Evolutionary conservation across 192 early-diverging fungal species (phyloP).

Genomic region (Rhizophagus sp.): DNA sequence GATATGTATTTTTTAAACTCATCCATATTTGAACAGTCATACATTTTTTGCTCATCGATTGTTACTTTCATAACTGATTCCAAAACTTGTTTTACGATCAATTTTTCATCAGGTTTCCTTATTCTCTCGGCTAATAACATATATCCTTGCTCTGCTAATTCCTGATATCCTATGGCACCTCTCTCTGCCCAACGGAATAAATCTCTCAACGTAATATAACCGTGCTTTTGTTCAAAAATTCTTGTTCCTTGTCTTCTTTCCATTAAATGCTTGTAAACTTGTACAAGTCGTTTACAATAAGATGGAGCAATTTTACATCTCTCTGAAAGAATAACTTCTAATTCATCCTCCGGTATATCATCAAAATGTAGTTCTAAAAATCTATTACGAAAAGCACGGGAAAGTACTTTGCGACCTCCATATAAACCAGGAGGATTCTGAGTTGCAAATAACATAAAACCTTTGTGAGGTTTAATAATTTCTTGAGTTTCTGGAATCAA

Average conservation of each 20-base stretch:
- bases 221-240: slow-evolving; percentile 94
- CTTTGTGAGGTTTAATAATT: slow-evolving; percentile 87
- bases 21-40: slow-evolving; percentile 52
- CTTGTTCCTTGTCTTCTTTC: slow-evolving; percentile 72
- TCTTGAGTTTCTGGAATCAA: slow-evolving; percentile 96
- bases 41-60: slow-evolving; percentile 61
- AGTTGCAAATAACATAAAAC: slow-evolving; percentile 98
- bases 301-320: slow-evolving; percentile 87
- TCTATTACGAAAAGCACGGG: slow-evolving; percentile 95
- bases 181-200: slow-evolving; percentile 97
- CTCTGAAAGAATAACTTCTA: slow-evolving; percentile 85
- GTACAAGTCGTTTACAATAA: slow-evolving; percentile 81
- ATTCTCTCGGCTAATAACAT: slow-evolving; percentile 94
- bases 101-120: slow-evolving; percentile 79
- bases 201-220: slow-evolving; percentile 95
- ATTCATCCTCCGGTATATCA: slow-evolving; percentile 92
- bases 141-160: slow-evolving; percentile 92
- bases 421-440: slow-evolving; percentile 99
- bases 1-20: slow-evolving; percentile 51
- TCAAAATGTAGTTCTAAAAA: slow-evolving; percentile 97
- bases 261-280: slow-evolving; percentile 82
- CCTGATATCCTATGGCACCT: slow-evolving; percentile 70
- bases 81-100: slow-evolving; percentile 77
- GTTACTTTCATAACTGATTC: slow-evolving; percentile 79
- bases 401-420: slow-evolving; percentile 94